Conservation (phyloP, 306 rosid species). For the Cucurbita moschata region DNA sequence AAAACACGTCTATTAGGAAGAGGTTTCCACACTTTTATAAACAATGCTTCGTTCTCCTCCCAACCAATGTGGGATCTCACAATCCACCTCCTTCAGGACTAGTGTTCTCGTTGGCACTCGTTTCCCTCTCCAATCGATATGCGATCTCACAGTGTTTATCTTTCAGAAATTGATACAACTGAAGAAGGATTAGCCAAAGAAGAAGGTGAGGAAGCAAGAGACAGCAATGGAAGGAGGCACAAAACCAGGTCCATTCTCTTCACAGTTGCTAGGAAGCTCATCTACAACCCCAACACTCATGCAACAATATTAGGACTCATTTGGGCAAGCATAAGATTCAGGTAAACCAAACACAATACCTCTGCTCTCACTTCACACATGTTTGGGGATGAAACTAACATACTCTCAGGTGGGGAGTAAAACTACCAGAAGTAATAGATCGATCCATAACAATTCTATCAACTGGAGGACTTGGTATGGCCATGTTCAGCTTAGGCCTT, state of each 20-base stretch:
- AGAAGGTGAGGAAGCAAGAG: conserved; percentile 30
- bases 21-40: no score
- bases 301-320: conserved; percentile 66
- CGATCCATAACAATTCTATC: conserved; percentile 51
- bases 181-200: conserved; percentile 51
- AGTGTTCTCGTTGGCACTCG: background rate
- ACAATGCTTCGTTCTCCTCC: no score
- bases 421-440: conserved; percentile 53
- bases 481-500: conserved; percentile 77
- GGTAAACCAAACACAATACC: conserved; percentile 17
- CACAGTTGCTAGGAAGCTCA: conserved; percentile 63
- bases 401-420: conserved; percentile 60
- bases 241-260: conserved; percentile 41
- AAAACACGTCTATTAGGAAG: no score
- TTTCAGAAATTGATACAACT: conserved; percentile 30
- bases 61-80: no score
- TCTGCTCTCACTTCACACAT: background rate
- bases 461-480: conserved; percentile 92
- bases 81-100: background rate
- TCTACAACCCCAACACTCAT: conserved; percentile 74
- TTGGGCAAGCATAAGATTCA: conserved; percentile 78
- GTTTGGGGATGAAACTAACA: background rate
- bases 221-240: conserved; percentile 20
- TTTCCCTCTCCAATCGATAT: no score
- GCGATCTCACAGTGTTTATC: conserved; percentile 3